phyloP scores from a whole-genome alignment of 1,284 basidiomycete species.

The Chiua sp. region DNA sequence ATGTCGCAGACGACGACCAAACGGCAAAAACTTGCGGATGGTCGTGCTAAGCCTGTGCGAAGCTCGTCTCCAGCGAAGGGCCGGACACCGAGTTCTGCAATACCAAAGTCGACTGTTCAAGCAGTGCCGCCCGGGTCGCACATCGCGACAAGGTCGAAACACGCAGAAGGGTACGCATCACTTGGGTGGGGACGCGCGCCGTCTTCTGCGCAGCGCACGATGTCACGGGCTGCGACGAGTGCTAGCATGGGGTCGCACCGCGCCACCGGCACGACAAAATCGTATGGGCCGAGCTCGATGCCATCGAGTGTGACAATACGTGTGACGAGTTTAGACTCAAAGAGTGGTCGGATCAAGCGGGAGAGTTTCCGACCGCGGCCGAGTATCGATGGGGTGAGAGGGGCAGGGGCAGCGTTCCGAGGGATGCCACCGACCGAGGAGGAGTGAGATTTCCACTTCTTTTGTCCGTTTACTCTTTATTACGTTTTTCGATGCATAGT shows the following conservation, averaged over 20 bases:
- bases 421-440: slow-evolving; percentile 36
- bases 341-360: slow-evolving; percentile 48
- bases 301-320: slow-evolving; percentile 30
- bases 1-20: slow-evolving; percentile 57
- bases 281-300: slow-evolving; percentile 24
- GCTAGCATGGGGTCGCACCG: slow-evolving; percentile 19
- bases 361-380: slow-evolving; percentile 83
- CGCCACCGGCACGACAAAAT: slow-evolving; percentile 15
- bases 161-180: slow-evolving; percentile 29
- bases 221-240: slow-evolving; percentile 27
- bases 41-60: slow-evolving; percentile 27
- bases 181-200: slow-evolving; percentile 38
- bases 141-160: slow-evolving; percentile 29
- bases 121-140: slow-evolving; percentile 9
- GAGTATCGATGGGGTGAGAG: slow-evolving; percentile 55
- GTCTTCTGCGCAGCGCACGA: slow-evolving; percentile 30
- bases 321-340: slow-evolving; percentile 42
- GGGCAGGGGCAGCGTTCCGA: slow-evolving; percentile 18
- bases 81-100: slow-evolving; percentile 34
- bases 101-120: slow-evolving; percentile 17
- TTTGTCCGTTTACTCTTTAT: neutral
- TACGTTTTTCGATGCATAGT: neutral
- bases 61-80: slow-evolving; percentile 32
- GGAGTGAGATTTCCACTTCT: slow-evolving; percentile 16
- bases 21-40: slow-evolving; percentile 57